These are phyloP conservation scores for Jamesozyma rosinii DNA, from an alignment of 805 yeast species.

Conservation along the genomic window DNA sequence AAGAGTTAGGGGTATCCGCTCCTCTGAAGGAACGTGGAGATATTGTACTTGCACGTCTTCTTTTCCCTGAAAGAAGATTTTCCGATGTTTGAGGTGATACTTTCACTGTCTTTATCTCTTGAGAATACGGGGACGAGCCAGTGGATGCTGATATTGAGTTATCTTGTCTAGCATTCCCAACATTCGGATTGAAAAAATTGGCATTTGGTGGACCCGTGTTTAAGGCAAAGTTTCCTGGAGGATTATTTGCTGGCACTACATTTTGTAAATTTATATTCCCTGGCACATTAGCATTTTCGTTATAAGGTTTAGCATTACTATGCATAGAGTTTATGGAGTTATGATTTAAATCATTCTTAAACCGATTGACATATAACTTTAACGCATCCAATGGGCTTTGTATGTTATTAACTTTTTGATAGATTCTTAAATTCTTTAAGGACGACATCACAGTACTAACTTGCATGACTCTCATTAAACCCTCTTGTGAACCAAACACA, in stretches of 20 bases:
- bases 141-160: background rate
- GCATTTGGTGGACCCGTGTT: constrained; percentile 1
- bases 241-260: background rate
- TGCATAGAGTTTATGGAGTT: background rate
- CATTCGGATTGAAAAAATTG: background rate
- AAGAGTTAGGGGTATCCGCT: background rate
- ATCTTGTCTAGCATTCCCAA: background rate
- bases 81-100: background rate
- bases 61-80: constrained; percentile 5
- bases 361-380: constrained; percentile 30
- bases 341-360: background rate
- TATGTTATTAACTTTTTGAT: constrained; percentile 40
- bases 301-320: background rate
- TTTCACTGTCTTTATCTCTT: background rate
- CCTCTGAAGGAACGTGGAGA: constrained; percentile 8
- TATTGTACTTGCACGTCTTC: constrained; percentile 11
- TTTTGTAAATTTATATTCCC: background rate
- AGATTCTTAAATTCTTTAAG: constrained; percentile 55
- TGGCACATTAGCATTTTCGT: background rate
- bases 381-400: constrained; percentile 49
- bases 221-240: background rate
- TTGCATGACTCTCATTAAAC: constrained; percentile 63
- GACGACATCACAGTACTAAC: constrained; percentile 73
- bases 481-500: constrained; percentile 54
- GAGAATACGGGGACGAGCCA: background rate